phyloP scores from a whole-genome alignment of 441 rosid species.

The Pelargonium myrrhifolium region DNA sequence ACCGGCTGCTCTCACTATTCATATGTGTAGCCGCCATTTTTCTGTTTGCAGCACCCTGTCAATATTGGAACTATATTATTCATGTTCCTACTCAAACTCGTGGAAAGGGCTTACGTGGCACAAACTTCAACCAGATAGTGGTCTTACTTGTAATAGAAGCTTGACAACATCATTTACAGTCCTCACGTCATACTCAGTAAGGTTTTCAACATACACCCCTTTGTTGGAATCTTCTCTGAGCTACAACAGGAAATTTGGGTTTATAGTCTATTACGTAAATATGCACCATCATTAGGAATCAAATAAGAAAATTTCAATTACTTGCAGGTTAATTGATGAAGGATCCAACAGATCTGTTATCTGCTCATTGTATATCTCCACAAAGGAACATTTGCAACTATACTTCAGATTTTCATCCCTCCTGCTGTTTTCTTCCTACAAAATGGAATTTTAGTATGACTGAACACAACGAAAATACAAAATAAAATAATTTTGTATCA shows the following conservation, averaged over 20 bases:
- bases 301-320: conserved; percentile 26
- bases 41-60: conserved; percentile 84
- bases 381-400: conserved; percentile 92
- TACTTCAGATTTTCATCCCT: conserved; percentile 82
- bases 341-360: conserved; percentile 93
- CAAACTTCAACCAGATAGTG: conserved; percentile 2
- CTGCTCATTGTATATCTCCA: conserved; percentile 95
- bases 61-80: conserved; percentile 13
- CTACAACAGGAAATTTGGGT: conserved; percentile 31
- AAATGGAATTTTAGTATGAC: not conserved
- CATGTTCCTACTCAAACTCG: conserved; percentile 4
- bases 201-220: conserved; percentile 94
- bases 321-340: conserved; percentile 71
- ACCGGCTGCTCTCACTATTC: conserved; percentile 97
- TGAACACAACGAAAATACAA: conserved; percentile 11
- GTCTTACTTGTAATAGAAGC: conserved; percentile 68
- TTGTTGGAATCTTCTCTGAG: conserved; percentile 81
- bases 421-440: conserved; percentile 94
- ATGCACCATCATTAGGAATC: not conserved
- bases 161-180: conserved; percentile 74
- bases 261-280: not conserved
- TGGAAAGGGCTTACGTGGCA: not conserved
- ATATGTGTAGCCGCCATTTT: conserved; percentile 95
- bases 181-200: conserved; percentile 78
- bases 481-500: conserved; percentile 3